phyloP scores from a whole-genome alignment of 169 alveolate genomes.

The Eimeria acervulina region DNA sequence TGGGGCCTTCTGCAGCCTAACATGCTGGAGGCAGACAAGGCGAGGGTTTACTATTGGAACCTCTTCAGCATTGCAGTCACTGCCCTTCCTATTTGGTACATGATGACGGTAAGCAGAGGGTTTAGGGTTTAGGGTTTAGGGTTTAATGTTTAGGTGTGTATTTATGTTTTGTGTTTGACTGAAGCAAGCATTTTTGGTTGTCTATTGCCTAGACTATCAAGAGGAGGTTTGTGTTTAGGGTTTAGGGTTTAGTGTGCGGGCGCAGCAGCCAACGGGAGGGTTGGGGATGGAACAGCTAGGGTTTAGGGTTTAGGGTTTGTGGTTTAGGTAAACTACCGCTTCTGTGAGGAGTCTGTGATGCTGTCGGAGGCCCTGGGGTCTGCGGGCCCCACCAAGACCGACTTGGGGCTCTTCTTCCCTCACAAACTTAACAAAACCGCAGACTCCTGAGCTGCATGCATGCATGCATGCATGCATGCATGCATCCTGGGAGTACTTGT shows the following conservation, averaged over 20 bases:
- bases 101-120: slow-evolving; percentile 53
- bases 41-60: slow-evolving; percentile 77
- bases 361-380: slow-evolving; percentile 28
- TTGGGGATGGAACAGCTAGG: background rate
- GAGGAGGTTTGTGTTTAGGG: background rate
- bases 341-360: slow-evolving; percentile 78
- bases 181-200: background rate
- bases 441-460: background rate
- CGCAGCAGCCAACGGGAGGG: too few relatives aligned
- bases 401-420: slow-evolving; percentile 33
- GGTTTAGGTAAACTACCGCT: slow-evolving; percentile 80
- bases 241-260: too few relatives aligned
- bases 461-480: background rate
- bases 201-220: background rate
- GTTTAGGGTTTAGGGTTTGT: slow-evolving; percentile 33
- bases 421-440: slow-evolving; percentile 1
- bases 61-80: slow-evolving; percentile 75
- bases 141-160: slow-evolving; percentile 38
- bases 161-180: background rate
- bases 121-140: slow-evolving; percentile 65
- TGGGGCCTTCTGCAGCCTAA: slow-evolving; percentile 72
- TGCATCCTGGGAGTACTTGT: too few relatives aligned
- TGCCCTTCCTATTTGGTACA: slow-evolving; percentile 72
- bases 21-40: slow-evolving; percentile 79
- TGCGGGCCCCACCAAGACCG: background rate